These are phyloP conservation scores for Fonsecaea erecta DNA, from an alignment of 2,329 filamentous ascomycete species.

Conservation along the genomic window DNA sequence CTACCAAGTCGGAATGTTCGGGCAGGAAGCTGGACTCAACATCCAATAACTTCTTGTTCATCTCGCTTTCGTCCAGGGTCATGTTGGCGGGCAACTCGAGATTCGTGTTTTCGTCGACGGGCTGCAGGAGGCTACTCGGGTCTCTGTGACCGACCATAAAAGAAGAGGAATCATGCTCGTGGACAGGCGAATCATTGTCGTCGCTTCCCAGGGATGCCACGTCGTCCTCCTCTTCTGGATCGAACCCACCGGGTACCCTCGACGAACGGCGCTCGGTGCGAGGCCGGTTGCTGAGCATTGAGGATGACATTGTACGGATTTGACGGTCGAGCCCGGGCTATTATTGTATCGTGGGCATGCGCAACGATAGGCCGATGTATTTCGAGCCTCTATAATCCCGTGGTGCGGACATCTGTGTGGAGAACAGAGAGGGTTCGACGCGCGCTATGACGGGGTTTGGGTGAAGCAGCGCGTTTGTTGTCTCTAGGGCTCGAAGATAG, in stretches of 20 bases:
- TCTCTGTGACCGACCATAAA: slow-evolving; percentile 28
- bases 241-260: slow-evolving; percentile 44
- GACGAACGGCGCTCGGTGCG: slow-evolving; percentile 35
- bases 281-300: slow-evolving; percentile 24
- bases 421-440: slow-evolving; percentile 12
- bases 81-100: slow-evolving; percentile 38
- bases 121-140: slow-evolving; percentile 35
- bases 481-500: not conserved
- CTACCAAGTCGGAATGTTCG: slow-evolving; percentile 54
- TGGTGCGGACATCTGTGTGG: slow-evolving; percentile 30
- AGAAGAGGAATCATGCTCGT: slow-evolving; percentile 25
- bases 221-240: slow-evolving; percentile 40
- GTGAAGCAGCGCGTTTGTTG: slow-evolving; percentile 8
- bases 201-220: slow-evolving; percentile 28
- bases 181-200: slow-evolving; percentile 26
- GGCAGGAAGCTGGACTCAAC: slow-evolving; percentile 68
- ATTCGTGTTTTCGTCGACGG: slow-evolving; percentile 28
- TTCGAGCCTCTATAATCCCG: slow-evolving; percentile 22
- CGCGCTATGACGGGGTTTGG: slow-evolving; percentile 17
- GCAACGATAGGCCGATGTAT: slow-evolving; percentile 21
- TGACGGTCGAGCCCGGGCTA: not conserved
- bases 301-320: slow-evolving; percentile 31
- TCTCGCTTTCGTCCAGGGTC: slow-evolving; percentile 61
- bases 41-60: slow-evolving; percentile 64
- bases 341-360: slow-evolving; percentile 12